These are phyloP conservation scores for Cyclostephanos invisitatus DNA, from an alignment of 108 stramenopile species.

Conservation along the genomic window DNA sequence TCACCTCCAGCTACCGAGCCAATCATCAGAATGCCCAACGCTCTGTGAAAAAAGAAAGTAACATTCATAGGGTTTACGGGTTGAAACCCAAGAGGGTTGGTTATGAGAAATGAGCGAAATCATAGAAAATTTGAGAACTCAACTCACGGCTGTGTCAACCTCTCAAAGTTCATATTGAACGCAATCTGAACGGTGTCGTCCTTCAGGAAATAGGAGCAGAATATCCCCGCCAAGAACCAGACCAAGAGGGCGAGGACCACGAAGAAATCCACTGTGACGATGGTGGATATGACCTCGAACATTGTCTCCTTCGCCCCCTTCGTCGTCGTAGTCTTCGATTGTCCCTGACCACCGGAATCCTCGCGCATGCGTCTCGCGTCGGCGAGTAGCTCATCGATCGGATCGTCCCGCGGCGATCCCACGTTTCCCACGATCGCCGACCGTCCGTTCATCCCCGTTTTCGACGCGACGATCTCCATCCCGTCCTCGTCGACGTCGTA, in stretches of 20 bases:
- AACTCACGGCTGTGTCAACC: constrained; percentile 39
- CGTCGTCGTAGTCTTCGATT: constrained; percentile 16
- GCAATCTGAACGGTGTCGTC: constrained; percentile 90
- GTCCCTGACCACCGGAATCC: constrained; percentile 6
- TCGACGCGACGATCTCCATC: constrained; percentile 15
- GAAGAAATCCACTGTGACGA: constrained; percentile 94
- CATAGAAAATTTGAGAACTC: neutral
- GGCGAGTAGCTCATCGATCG: constrained; percentile 67
- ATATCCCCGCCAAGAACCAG: constrained; percentile 91
- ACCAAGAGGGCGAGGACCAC: constrained; percentile 79
- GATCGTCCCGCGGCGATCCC: constrained; percentile 41
- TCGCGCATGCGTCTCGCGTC: constrained; percentile 67
- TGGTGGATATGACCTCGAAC: constrained; percentile 71
- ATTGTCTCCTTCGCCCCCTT: constrained; percentile 40
- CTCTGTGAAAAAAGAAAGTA: constrained; percentile 28
- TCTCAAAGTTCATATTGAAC: constrained; percentile 78
- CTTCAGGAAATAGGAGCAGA: constrained; percentile 71
- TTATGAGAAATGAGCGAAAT: neutral
- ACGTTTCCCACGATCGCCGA: neutral
- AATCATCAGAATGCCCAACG: constrained; percentile 91
- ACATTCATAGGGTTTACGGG: neutral
- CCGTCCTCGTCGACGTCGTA: constrained; percentile 53
- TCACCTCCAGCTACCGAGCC: constrained; percentile 66
- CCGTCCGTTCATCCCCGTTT: constrained; percentile 5
- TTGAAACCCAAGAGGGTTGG: no score